These are phyloP conservation scores for Albophoma yamanashiensis DNA, from an alignment of 2,329 filamentous ascomycete genomes.

Conservation along the genomic window DNA sequence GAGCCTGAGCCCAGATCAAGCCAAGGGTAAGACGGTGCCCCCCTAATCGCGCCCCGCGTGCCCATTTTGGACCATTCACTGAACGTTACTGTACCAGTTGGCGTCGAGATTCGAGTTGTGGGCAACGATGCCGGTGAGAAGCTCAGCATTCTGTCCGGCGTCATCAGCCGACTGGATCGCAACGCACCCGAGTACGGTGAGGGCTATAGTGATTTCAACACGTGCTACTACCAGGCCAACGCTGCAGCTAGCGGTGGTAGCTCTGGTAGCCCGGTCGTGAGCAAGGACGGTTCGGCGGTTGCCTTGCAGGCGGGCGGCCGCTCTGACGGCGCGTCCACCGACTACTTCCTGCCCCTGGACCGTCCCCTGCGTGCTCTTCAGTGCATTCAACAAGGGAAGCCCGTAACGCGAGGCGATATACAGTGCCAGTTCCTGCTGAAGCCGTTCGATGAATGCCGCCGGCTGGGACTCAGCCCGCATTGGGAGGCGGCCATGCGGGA, in stretches of 20 bases:
- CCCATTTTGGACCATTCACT: neutral
- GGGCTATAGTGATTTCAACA: constrained; percentile 95
- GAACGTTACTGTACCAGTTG: constrained; percentile 41
- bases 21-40: constrained; percentile 41
- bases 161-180: constrained; percentile 89
- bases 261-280: constrained; percentile 96
- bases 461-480: constrained; percentile 71
- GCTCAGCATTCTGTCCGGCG: constrained; percentile 91
- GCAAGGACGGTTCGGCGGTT: constrained; percentile 84
- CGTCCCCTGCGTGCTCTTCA: constrained; percentile 78
- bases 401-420: constrained; percentile 85
- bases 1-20: constrained; percentile 72
- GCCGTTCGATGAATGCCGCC: constrained; percentile 91
- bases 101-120: constrained; percentile 89
- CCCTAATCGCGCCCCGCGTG: neutral
- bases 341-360: constrained; percentile 93
- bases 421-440: constrained; percentile 97
- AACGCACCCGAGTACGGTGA: constrained; percentile 98
- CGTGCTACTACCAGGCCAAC: constrained; percentile 93
- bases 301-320: constrained; percentile 90
- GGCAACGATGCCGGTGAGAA: constrained; percentile 99
- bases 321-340: constrained; percentile 89
- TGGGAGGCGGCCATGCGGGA: constrained; percentile 82
- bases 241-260: constrained; percentile 93
- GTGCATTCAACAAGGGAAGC: constrained; percentile 67